Evolutionary conservation across 2,329 filamentous ascomycete genomes (phyloP).

Genomic region (Fusarium bulbicola): DNA sequence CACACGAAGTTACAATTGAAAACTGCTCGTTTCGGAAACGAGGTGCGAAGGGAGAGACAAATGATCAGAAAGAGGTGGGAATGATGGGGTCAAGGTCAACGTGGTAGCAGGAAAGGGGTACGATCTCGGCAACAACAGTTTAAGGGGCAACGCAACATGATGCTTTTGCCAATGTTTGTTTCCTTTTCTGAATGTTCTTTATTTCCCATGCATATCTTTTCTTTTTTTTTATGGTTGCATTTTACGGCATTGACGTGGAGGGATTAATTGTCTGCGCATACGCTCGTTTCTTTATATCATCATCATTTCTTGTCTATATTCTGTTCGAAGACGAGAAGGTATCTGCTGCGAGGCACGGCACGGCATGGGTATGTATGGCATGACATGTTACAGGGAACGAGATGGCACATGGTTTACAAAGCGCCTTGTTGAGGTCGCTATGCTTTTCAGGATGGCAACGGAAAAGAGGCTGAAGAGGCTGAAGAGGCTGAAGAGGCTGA

Average conservation of each 20-base stretch:
- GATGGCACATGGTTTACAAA: constrained; percentile 2
- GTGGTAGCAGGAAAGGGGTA: neutral
- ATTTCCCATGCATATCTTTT: constrained; percentile 19
- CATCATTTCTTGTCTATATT: constrained; percentile 19
- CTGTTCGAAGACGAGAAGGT: constrained; percentile 34
- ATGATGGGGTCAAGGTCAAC: constrained; percentile 5
- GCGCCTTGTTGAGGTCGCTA: neutral
- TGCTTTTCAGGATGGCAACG: neutral
- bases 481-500: neutral
- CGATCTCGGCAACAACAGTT: constrained; percentile 19
- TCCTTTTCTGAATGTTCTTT: constrained; percentile 23
- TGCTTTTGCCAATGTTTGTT: constrained; percentile 27
- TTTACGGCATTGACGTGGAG: constrained; percentile 24
- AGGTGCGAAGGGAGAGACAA: constrained; percentile 2
- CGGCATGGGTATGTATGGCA: neutral
- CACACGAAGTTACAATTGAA: constrained; percentile 20
- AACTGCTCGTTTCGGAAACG: constrained; percentile 2
- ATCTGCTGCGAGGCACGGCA: constrained; percentile 42
- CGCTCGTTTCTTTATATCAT: constrained; percentile 28
- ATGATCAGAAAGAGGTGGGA: constrained; percentile 1
- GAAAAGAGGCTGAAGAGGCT: neutral
- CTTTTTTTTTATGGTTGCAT: constrained; percentile 14
- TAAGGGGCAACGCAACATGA: constrained; percentile 22
- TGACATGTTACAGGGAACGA: constrained; percentile 4
- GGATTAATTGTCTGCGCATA: constrained; percentile 30